Evolutionary conservation across 78 protist genomes (phyloP).

Genomic region (Dictyostelium brefeldianum): DNA sequence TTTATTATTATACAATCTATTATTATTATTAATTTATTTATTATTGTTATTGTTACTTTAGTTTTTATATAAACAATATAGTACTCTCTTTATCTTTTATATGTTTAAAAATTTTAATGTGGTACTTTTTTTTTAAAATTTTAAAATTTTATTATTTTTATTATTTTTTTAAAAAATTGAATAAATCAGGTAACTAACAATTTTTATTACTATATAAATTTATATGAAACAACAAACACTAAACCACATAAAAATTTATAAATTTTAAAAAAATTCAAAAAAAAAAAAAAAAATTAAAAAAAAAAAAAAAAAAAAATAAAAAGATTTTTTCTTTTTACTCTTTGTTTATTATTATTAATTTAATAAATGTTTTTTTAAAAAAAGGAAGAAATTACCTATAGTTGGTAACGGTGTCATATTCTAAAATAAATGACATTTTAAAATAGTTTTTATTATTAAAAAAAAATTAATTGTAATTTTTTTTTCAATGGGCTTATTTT

Average conservation of each 20-base stretch:
- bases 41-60: neutral
- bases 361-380: neutral
- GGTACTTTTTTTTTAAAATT: neutral
- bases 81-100: neutral
- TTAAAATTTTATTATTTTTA: neutral
- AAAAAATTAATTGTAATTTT: too few species aligned
- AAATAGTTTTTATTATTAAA: too few species aligned
- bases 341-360: neutral
- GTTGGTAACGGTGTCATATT: too few species aligned
- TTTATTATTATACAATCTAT: neutral
- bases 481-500: too few species aligned
- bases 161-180: neutral
- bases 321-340: neutral
- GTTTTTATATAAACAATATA: neutral
- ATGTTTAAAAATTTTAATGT: neutral
- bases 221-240: neutral
- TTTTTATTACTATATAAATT: too few species aligned
- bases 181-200: neutral
- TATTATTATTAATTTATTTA: neutral
- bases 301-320: neutral
- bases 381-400: neutral
- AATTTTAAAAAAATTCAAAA: neutral
- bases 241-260: neutral
- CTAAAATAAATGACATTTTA: too few species aligned
- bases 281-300: neutral